phyloP scores from a whole-genome alignment of 2,329 filamentous ascomycete species.

The Huntiella decipiens region DNA sequence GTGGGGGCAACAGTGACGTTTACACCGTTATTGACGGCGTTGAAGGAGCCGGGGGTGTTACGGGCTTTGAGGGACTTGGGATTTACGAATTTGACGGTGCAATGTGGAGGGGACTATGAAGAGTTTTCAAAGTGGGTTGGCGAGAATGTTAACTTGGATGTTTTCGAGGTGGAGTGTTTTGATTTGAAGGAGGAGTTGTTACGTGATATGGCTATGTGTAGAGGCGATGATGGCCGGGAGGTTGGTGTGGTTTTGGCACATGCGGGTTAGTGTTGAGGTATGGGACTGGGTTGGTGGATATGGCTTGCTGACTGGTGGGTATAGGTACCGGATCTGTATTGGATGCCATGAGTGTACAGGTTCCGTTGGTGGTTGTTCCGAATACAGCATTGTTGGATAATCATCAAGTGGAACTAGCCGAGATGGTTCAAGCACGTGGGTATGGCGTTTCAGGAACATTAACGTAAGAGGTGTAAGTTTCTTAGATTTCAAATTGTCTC shows the following conservation, averaged over 20 bases:
- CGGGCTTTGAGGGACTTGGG: constrained; percentile 33
- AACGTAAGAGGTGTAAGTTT: neutral
- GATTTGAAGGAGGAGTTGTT: constrained; percentile 7
- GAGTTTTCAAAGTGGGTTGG: constrained; percentile 24
- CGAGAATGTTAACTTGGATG: constrained; percentile 12
- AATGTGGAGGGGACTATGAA: constrained; percentile 56
- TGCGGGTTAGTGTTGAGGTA: constrained; percentile 43
- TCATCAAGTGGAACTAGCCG: constrained; percentile 75
- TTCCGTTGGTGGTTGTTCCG: constrained; percentile 75
- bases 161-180: constrained; percentile 17
- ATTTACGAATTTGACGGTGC: constrained; percentile 57
- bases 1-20: constrained; percentile 86
- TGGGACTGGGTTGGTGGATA: constrained; percentile 1
- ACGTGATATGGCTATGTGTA: constrained; percentile 8
- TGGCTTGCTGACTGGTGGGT: neutral
- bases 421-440: constrained; percentile 37
- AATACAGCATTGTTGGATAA: constrained; percentile 71
- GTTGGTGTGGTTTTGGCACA: constrained; percentile 73
- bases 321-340: constrained; percentile 78
- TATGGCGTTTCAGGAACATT: constrained; percentile 8
- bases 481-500: too few species aligned
- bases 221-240: constrained; percentile 15
- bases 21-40: constrained; percentile 45
- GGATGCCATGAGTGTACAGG: constrained; percentile 53
- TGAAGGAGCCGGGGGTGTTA: constrained; percentile 45